A percentile compares a stretch with the other conserved stretches of the same genome.
Conservation (phyloP, 345 rosid genomes). For the Durio zibethinus region DNA sequence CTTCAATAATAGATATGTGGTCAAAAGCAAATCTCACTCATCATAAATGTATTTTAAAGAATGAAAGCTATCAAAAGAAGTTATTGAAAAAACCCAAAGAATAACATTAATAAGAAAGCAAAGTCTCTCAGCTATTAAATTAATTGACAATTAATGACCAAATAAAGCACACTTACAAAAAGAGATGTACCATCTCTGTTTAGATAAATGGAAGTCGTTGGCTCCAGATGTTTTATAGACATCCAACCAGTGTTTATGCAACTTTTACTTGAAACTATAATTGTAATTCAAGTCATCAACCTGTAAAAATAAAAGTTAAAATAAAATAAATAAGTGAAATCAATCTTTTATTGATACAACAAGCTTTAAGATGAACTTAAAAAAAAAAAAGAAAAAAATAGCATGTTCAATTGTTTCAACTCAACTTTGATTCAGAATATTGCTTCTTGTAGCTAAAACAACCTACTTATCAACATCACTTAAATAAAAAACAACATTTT, state of each 20-base stretch:
- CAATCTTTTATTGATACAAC: background rate
- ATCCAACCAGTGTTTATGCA: conserved; percentile 78
- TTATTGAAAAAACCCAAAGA: background rate
- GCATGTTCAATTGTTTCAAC: no score
- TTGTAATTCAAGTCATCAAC: conserved; percentile 33
- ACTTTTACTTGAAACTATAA: conserved; percentile 62
- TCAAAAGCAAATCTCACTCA: background rate
- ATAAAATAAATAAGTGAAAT: background rate
- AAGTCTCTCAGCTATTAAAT: background rate
- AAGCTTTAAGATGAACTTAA: background rate
- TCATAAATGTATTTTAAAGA: background rate
- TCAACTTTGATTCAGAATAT: background rate
- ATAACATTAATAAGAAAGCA: conserved; percentile 4
- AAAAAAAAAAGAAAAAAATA: no score
- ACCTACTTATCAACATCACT: background rate
- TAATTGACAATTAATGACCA: background rate
- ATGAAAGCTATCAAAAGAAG: background rate
- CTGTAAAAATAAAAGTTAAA: conserved; percentile 41
- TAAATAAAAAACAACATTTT: background rate
- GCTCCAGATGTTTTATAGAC: conserved; percentile 53
- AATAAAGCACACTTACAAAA: conserved; percentile 59
- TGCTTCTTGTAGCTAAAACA: background rate
- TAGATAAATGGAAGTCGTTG: conserved; percentile 62
- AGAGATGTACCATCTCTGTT: conserved; percentile 64
- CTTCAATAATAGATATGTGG: background rate